phyloP scores from a whole-genome alignment of 768 basidiomycete genomes.

The Naganishia antarctica region DNA sequence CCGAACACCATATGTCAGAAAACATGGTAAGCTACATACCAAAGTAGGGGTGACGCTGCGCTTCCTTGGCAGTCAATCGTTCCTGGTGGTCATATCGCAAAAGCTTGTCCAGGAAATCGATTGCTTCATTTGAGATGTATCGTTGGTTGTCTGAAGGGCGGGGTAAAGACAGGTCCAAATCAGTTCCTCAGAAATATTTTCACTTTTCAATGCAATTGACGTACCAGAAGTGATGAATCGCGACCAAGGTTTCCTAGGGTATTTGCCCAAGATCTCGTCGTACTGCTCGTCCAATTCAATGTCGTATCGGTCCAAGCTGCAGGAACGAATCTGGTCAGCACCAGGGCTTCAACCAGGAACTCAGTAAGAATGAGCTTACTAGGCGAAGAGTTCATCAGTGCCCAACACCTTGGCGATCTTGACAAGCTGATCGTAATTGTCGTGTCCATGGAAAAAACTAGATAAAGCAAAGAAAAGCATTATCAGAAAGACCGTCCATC shows the following conservation, averaged over 20 bases:
- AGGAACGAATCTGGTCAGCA: neutral
- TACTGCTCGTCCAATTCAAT: conserved; percentile 94
- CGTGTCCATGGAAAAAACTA: conserved; percentile 92
- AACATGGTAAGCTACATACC: neutral
- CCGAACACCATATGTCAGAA: too few species aligned
- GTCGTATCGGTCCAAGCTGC: conserved; percentile 60
- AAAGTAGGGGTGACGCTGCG: conserved; percentile 91
- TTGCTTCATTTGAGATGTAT: conserved; percentile 93
- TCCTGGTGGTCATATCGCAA: conserved; percentile 97
- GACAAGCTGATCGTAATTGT: conserved; percentile 96
- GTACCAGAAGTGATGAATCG: conserved; percentile 75
- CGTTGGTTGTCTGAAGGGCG: conserved; percentile 64
- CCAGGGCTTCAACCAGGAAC: neutral
- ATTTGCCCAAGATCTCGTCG: conserved; percentile 89
- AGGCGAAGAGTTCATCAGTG: conserved; percentile 87
- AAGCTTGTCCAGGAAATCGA: conserved; percentile 91
- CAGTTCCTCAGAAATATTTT: too few species aligned
- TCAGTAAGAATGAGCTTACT: conserved; percentile 49
- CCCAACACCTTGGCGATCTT: conserved; percentile 97
- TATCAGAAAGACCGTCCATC: neutral
- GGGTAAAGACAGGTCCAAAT: too few species aligned
- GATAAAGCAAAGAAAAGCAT: neutral
- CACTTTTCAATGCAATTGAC: neutral
- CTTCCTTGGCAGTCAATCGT: conserved; percentile 87
- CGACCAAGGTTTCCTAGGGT: conserved; percentile 90